Evolutionary conservation across 2,329 filamentous ascomycete genomes (phyloP).

Genomic region (Diplodia sapinea): DNA sequence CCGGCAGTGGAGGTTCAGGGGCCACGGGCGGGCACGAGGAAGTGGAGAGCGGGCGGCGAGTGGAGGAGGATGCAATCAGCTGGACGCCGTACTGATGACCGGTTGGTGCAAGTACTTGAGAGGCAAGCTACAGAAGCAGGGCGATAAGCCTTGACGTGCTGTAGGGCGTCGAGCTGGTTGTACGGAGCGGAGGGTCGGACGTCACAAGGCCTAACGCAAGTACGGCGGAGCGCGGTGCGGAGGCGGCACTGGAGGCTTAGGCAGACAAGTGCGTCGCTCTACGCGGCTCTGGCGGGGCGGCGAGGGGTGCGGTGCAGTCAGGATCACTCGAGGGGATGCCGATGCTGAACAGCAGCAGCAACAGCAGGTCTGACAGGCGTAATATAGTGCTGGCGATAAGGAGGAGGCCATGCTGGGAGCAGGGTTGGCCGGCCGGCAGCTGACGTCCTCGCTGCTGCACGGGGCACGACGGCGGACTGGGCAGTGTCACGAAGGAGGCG

Average conservation of each 20-base stretch:
- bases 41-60: conserved; percentile 1
- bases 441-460: conserved; percentile 12
- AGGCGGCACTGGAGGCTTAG: conserved; percentile 9
- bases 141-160: conserved; percentile 14
- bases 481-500: conserved; percentile 1
- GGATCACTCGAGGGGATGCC: conserved; percentile 6
- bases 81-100: conserved; percentile 11
- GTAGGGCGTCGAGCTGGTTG: conserved; percentile 20
- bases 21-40: conserved; percentile 19
- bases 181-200: conserved; percentile 2
- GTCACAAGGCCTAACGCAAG: conserved; percentile 8
- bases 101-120: conserved; percentile 11
- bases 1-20: conserved; percentile 5
- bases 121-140: conserved; percentile 19
- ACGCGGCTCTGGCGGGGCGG: conserved; percentile 14
- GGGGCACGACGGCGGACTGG: conserved; percentile 17
- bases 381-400: conserved; percentile 19
- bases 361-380: conserved; percentile 17
- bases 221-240: conserved; percentile 1
- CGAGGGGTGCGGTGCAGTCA: not conserved
- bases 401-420: not conserved
- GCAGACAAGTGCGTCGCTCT: conserved; percentile 22
- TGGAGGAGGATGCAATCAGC: conserved; percentile 17
- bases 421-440: conserved; percentile 13
- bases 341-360: not conserved